Evolutionary conservation across 2,329 filamentous ascomycete genomes (phyloP).

Genomic region (Fusarium humuli): DNA sequence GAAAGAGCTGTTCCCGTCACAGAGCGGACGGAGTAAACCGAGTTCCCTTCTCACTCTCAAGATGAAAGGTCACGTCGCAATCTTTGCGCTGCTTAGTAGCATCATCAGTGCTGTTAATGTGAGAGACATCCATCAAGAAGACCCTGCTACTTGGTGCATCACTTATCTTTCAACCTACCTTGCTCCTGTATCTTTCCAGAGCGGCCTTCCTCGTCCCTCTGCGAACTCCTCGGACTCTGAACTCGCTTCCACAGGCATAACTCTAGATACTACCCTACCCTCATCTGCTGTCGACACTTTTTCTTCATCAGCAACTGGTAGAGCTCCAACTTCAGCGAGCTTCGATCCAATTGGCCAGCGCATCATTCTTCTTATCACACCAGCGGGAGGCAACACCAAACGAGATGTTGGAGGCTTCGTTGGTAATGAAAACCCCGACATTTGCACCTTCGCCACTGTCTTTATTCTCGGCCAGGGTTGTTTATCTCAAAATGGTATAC

Average conservation of each 20-base stretch:
- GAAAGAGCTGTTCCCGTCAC: neutral
- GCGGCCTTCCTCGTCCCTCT: neutral
- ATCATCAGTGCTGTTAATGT: neutral
- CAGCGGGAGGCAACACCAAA: neutral
- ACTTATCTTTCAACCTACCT: neutral
- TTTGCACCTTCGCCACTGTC: neutral
- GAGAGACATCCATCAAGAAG: neutral
- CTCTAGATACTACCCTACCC: neutral
- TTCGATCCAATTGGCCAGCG: neutral
- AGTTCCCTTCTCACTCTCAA: rapidly evolving
- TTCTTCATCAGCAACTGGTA: neutral
- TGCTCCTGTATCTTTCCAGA: neutral
- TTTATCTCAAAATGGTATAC: neutral
- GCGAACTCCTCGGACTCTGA: neutral
- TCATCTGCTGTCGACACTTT: too few relatives aligned
- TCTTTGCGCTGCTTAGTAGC: neutral
- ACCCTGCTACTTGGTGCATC: neutral
- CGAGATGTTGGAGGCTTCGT: neutral
- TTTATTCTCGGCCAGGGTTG: neutral
- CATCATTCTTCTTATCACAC: neutral
- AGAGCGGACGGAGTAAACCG: neutral
- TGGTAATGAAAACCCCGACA: neutral
- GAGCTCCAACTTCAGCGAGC: neutral
- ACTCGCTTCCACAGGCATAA: neutral
- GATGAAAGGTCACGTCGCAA: neutral